phyloP scores from a whole-genome alignment of 495 filamentous ascomycete genomes.

The Trichoderma erinaceum region DNA sequence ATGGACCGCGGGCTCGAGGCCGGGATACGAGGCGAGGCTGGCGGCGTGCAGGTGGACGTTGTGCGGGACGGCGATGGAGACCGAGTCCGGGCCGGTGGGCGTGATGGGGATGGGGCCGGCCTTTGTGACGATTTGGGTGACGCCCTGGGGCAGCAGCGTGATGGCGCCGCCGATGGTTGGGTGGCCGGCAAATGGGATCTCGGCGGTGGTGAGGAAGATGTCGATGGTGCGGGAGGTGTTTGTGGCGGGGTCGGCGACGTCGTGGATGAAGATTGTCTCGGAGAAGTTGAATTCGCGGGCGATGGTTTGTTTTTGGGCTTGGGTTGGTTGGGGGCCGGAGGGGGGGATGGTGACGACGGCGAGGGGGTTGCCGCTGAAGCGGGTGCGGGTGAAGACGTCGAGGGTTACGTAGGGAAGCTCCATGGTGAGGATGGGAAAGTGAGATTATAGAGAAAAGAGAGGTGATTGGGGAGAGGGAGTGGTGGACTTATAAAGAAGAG shows the following conservation, averaged over 20 bases:
- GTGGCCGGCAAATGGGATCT: slow-evolving; percentile 73
- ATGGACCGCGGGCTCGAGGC: slow-evolving; percentile 20
- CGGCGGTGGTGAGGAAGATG: slow-evolving; percentile 59
- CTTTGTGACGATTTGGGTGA: slow-evolving; percentile 49
- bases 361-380: slow-evolving; percentile 60
- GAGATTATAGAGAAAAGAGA: neutral
- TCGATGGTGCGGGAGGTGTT: slow-evolving; percentile 45
- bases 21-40: slow-evolving; percentile 22
- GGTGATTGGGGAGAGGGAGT: too few relatives aligned
- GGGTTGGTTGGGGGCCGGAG: slow-evolving; percentile 28
- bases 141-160: slow-evolving; percentile 40
- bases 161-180: slow-evolving; percentile 66
- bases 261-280: slow-evolving; percentile 74
- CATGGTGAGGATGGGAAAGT: neutral
- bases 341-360: slow-evolving; percentile 54
- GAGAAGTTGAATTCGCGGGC: slow-evolving; percentile 79
- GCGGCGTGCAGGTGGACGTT: slow-evolving; percentile 55
- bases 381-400: slow-evolving; percentile 59
- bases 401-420: slow-evolving; percentile 50
- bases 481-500: too few relatives aligned
- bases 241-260: slow-evolving; percentile 21
- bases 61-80: slow-evolving; percentile 57
- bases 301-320: slow-evolving; percentile 57
- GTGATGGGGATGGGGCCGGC: slow-evolving; percentile 49
- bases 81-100: slow-evolving; percentile 19